Conservation (phyloP, 257 asterid species). For the Ehretia macrophylla region DNA sequence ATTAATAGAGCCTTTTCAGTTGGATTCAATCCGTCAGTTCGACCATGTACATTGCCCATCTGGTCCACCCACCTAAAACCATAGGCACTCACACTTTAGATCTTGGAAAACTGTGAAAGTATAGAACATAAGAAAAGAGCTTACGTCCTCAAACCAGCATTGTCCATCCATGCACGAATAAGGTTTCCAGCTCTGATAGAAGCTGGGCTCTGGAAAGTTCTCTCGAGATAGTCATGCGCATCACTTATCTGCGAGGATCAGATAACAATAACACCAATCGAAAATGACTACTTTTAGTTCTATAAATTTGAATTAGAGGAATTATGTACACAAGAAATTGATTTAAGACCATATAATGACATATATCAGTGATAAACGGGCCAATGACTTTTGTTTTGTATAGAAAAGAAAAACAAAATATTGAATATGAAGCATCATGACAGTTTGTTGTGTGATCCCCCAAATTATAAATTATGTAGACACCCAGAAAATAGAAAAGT, state of each 20-base stretch:
- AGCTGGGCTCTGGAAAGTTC: conserved; percentile 96
- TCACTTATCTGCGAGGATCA: conserved; percentile 78
- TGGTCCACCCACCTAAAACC: conserved; percentile 83
- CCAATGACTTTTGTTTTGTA: not conserved
- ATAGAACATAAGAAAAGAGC: conserved; percentile 14
- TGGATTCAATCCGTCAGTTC: conserved; percentile 69
- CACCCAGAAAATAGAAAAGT: too few relatives aligned
- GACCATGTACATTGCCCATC: conserved; percentile 97
- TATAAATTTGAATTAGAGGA: not conserved
- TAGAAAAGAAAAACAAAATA: too few relatives aligned
- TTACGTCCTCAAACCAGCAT: conserved; percentile 89
- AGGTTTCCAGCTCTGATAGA: conserved; percentile 67
- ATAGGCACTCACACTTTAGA: conserved; percentile 14
- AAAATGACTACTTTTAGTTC: not conserved
- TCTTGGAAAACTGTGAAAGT: conserved; percentile 5
- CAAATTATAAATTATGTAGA: too few relatives aligned
- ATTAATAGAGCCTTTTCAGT: conserved; percentile 78
- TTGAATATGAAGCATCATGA: too few relatives aligned
- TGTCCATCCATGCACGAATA: conserved; percentile 86
- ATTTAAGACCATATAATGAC: too few relatives aligned
- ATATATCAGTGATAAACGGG: too few relatives aligned
- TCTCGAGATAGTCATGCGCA: conserved; percentile 70
- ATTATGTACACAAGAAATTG: not conserved
- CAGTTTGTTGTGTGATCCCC: too few relatives aligned
- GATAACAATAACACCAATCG: not conserved